Base-by-base conservation (phyloP, 768 basidiomycete genomes). In the Glaciozyma antarctica region DNA sequence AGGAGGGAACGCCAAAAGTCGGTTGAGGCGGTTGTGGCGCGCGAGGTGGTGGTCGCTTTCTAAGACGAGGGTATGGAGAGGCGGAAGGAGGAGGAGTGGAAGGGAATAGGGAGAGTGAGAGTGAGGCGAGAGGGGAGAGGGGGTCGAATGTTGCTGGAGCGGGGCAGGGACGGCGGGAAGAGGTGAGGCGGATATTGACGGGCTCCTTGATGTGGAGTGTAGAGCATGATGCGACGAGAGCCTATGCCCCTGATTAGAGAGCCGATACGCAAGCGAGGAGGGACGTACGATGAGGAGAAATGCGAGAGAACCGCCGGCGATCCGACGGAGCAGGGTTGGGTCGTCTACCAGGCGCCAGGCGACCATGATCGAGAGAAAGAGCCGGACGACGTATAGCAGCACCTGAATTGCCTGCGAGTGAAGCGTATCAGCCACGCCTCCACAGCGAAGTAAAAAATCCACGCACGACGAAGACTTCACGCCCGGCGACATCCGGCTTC, bases 1-100 rank as follows among this genome's bases (percentile, higher is more conserved):
- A 65, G 45, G 13, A 32, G 32, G 17, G n/a, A 10, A 10, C 53
- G 32, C 53, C 53, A 32, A 54, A 54, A 12, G 53, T 54, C 22
- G 38, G 55, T 56, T 56, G 55, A 6, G 55, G 38, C 2, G 30
- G 55, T 32, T 38, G 13, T 5, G 49, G n/a, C 21, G 49, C 34
- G 34, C 22, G 67, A 48, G 4, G 61, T 22, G 12, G 53, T 58
- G 8, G 43, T 10, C 15, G 34, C 5, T 34, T 49, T 54, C 17
- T 24, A 43, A 5, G 67, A 53, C 16, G 61, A 34, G 26, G 26
- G 32, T 22, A 61, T 17, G 45, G 67, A n/a, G n/a, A 59, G 16
- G 47, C 51, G 58, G n/a, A 8, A 13, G 16, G 16, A 3, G 16
- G 10, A 32, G n/a, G 41, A 26, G 34, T 19, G 16, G 12, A 9